Conservation (phyloP, 345 rosid genomes). For the Euphorbia tirucalli region DNA sequence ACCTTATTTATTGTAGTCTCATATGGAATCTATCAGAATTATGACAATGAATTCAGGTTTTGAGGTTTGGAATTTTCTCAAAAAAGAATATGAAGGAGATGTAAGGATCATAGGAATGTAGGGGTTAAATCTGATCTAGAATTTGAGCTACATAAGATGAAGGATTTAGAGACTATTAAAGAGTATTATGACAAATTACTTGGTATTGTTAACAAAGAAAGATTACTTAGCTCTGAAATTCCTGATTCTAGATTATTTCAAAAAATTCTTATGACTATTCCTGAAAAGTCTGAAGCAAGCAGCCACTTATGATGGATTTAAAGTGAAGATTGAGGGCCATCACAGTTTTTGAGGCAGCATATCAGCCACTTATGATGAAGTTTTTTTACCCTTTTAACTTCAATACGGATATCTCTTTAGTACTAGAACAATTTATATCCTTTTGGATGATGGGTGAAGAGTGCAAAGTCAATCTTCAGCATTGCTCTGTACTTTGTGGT, state of each 20-base stretch:
- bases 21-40: background rate
- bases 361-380: too few species aligned
- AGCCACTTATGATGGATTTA: too few species aligned
- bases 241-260: background rate
- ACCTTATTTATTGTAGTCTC: background rate
- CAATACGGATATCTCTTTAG: too few species aligned
- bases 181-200: background rate
- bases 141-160: background rate
- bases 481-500: too few species aligned
- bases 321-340: too few species aligned
- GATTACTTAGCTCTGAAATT: background rate
- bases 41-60: background rate
- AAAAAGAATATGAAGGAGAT: too few species aligned
- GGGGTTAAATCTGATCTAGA: background rate
- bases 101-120: too few species aligned
- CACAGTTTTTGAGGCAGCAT: too few species aligned
- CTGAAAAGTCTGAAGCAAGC: constrained; percentile 8
- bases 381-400: too few species aligned
- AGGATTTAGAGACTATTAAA: background rate
- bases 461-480: too few species aligned
- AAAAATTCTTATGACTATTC: background rate
- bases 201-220: background rate
- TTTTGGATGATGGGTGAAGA: too few species aligned
- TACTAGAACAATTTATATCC: too few species aligned
- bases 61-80: background rate